phyloP scores from a whole-genome alignment of 371 early-diverging fungal genomes.

The Mucor sp. region DNA sequence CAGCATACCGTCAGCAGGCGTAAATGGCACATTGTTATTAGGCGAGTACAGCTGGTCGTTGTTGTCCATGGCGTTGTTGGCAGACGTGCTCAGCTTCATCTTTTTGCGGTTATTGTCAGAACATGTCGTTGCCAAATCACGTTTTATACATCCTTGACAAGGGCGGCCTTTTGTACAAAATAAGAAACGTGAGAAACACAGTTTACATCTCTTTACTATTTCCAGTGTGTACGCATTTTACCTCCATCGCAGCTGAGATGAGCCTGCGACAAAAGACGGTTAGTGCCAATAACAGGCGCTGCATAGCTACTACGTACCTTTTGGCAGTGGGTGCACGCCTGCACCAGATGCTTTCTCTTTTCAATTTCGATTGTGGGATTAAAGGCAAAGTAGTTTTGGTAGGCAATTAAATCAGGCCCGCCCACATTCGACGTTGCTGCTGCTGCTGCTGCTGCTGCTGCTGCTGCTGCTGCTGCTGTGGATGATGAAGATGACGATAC shows the following conservation, averaged over 20 bases:
- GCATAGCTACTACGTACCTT: too few species aligned
- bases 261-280: not conserved
- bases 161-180: conserved; percentile 64
- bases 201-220: not conserved
- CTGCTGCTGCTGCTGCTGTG: not conserved
- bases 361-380: conserved; percentile 8
- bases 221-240: conserved; percentile 25
- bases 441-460: too few species aligned
- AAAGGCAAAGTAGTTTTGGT: conserved; percentile 14
- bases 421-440: not conserved
- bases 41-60: not conserved
- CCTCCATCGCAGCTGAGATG: conserved; percentile 63
- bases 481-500: not conserved
- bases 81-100: conserved; percentile 51
- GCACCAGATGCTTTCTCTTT: conserved; percentile 31
- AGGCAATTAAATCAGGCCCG: conserved; percentile 10
- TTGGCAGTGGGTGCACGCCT: conserved; percentile 57
- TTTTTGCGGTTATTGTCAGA: conserved; percentile 78
- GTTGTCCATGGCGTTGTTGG: not conserved
- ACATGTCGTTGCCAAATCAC: conserved; percentile 73
- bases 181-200: conserved; percentile 10
- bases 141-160: conserved; percentile 83
- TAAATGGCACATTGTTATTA: conserved; percentile 15
- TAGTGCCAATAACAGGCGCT: too few species aligned
- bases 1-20: conserved; percentile 21